Evolutionary conservation across 163 green algal genomes (phyloP), one percentile per base, ranked within the genome.

Genomic region (Chlamydomonas reinhardtii): DNA sequence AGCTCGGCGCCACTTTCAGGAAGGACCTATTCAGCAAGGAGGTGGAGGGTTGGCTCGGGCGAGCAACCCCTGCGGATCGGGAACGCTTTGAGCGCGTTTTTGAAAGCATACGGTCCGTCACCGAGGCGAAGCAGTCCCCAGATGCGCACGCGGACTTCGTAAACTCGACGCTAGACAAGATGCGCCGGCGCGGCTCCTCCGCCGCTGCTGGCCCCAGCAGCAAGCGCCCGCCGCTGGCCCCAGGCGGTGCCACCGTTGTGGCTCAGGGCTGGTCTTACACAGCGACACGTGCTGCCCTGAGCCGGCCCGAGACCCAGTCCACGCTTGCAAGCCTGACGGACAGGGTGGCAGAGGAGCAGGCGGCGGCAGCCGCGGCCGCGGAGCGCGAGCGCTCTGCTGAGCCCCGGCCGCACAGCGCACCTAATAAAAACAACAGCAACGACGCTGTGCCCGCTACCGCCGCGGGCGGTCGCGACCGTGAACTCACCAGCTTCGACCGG

Each of bases 231-330:
- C 31, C 66, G 31, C 31, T 73, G 22, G 31, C 17, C 66, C 62
- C 62, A 11, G 27, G 62, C 62, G 62, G 24, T 14, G 62, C 24
- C 2, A 37, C 76, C 0, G 76, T 74, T 31, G 64, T 66, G 22
- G 54, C 25, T 62, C 74, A 84, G 27, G 54, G 54, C 34, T 86
- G 80, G 80, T 43, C 80, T 19, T 86, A 86, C 80, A 86, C 80
- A n/a, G 69, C 80, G 27, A 86, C 80, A 4, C 80, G 80, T 0
- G 27, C 80, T 5, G 80, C 80, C 25, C 29, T 80, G 54, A 59
- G 59, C 35, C 32, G 34, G 0, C 70, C 80, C 0, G 80, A 86
- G 22, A 79, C 56, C 5, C 68, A 32, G 0, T 48, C 34, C 31
- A 34, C 48, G 0, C 32, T 84, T 0, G 29, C 69, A 1, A 34